phyloP scores from a whole-genome alignment of 2,329 filamentous ascomycete species.

The Nothophaeocryptopus gaeumannii region DNA sequence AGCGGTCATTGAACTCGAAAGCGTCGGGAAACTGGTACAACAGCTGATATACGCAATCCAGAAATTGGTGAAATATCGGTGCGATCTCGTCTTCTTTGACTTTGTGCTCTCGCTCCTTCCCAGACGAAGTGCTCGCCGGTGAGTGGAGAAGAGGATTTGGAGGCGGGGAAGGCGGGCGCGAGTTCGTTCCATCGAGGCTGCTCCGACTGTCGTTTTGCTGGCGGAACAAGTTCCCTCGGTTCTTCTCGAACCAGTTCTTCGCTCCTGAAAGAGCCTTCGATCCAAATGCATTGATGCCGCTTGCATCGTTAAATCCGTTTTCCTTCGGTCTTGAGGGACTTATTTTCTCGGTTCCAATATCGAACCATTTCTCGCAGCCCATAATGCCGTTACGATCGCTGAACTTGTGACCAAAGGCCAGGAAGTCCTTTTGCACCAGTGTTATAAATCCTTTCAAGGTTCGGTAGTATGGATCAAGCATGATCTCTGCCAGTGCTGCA shows the following conservation, averaged over 20 bases:
- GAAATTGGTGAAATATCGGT: constrained; percentile 95
- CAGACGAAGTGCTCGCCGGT: constrained; percentile 40
- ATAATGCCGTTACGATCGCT: constrained; percentile 84
- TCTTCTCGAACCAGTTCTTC: constrained; percentile 85
- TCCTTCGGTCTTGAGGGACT: constrained; percentile 44
- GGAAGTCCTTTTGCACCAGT: constrained; percentile 93
- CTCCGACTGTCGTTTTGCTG: constrained; percentile 60
- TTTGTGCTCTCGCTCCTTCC: constrained; percentile 58
- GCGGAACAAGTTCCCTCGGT: constrained; percentile 35
- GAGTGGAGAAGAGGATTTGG: constrained; percentile 50
- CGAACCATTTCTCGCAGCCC: constrained; percentile 91
- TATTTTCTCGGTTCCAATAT: constrained; percentile 75
- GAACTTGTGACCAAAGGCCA: constrained; percentile 98
- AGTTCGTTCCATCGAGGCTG: constrained; percentile 54
- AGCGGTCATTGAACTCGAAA: constrained; percentile 96
- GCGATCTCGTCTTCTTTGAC: constrained; percentile 89
- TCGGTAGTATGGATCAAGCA: constrained; percentile 92
- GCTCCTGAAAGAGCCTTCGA: constrained; percentile 66
- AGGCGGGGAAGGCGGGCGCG: constrained; percentile 32
- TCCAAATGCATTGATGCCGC: constrained; percentile 54
- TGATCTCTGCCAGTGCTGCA: constrained; percentile 84
- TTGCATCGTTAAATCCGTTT: constrained; percentile 45
- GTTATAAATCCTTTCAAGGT: constrained; percentile 94
- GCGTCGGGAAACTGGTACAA: constrained; percentile 79
- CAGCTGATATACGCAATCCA: constrained; percentile 90